Evolutionary conservation across 768 basidiomycete species (phyloP).

Genomic region (Xanthoconium purpureum): DNA sequence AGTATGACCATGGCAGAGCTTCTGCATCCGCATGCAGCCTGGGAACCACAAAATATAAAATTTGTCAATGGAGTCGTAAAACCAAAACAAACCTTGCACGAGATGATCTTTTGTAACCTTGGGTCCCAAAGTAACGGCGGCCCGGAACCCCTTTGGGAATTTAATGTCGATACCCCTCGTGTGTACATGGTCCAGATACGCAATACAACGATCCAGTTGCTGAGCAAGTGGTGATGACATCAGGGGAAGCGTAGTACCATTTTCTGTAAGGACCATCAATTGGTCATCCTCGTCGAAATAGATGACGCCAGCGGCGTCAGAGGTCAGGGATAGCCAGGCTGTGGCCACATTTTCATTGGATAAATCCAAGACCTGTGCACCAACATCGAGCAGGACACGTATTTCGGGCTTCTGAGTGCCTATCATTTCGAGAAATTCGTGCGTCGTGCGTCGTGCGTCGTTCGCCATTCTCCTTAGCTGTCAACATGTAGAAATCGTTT

Average conservation of each 20-base stretch:
- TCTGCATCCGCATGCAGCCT: no score
- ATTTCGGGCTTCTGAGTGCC: not conserved
- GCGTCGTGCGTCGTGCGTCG: not conserved
- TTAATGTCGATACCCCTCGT: not conserved
- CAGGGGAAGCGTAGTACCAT: not conserved
- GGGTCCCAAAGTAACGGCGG: not conserved
- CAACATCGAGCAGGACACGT: not conserved
- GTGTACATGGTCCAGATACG: not conserved
- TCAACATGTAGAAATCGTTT: not conserved
- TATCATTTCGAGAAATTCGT: not conserved
- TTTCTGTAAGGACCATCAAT: not conserved
- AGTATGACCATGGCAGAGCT: not conserved
- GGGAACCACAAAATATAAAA: no score
- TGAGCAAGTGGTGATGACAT: not conserved
- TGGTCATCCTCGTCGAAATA: not conserved
- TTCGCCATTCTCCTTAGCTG: not conserved
- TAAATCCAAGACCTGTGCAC: not conserved
- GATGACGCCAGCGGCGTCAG: not conserved
- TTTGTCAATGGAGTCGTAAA: no score
- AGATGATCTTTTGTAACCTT: not conserved
- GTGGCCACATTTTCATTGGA: not conserved
- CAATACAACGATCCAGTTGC: not conserved
- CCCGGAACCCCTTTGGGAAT: not conserved
- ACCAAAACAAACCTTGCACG: not conserved
- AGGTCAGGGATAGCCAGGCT: not conserved